phyloP scores from a whole-genome alignment of 1,284 basidiomycete genomes.

The Ceratobasidium sp. region DNA sequence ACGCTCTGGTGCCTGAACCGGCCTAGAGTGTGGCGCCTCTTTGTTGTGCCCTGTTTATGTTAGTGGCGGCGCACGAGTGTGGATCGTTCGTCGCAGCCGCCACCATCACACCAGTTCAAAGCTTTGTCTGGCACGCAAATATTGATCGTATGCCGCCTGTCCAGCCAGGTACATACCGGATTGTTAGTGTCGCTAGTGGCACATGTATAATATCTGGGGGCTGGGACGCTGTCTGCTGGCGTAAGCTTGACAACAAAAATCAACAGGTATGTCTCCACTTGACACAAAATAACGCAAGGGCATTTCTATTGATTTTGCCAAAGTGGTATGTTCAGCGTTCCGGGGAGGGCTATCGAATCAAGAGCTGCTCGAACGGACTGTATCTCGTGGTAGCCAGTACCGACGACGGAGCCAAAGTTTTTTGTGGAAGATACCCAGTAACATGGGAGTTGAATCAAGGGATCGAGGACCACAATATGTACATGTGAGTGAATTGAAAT shows the following conservation, averaged over 20 bases:
- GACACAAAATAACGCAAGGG: no score
- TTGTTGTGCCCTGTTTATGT: no score
- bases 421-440: conserved; percentile 4
- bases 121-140: neutral
- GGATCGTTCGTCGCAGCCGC: no score
- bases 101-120: no score
- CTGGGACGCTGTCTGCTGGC: no score
- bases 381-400: neutral
- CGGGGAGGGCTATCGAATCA: conserved; percentile 3
- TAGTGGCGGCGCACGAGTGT: no score
- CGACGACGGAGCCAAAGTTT: neutral
- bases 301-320: neutral
- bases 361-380: neutral
- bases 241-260: no score
- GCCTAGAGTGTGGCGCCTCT: no score
- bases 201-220: neutral
- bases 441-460: conserved; percentile 17
- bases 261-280: no score
- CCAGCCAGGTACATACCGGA: neutral
- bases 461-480: neutral
- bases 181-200: neutral
- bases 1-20: no score
- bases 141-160: neutral
- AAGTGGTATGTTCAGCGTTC: conserved; percentile 25
- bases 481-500: neutral